Percentiles rank a stretch among this genome's conserved stretches.
These are phyloP conservation scores for Angomonas ambiguus DNA, from an alignment of 208 protist genomes.

Conservation along the genomic window DNA sequence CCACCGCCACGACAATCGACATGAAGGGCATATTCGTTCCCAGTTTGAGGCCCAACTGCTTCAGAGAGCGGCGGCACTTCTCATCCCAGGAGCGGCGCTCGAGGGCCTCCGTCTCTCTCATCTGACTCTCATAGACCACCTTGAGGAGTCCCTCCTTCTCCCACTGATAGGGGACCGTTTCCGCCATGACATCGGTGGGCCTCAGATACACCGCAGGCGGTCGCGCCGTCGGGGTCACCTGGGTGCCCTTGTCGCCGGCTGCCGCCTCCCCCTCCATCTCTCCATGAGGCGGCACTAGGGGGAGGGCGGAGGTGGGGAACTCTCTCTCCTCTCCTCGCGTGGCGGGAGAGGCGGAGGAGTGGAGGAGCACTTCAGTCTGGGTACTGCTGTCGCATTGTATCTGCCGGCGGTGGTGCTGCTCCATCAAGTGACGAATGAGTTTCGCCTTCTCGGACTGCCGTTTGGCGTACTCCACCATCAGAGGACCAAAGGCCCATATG, in stretches of 20 bases:
- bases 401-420: constrained; percentile 37
- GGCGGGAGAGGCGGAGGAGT: not conserved
- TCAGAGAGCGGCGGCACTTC: constrained; percentile 12
- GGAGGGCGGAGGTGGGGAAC: not conserved
- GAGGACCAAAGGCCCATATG: constrained; percentile 47
- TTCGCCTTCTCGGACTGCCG: constrained; percentile 40
- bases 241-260: not conserved
- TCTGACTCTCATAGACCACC: constrained; percentile 41
- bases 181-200: constrained; percentile 13
- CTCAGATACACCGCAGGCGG: constrained; percentile 14
- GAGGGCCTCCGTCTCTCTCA: constrained; percentile 18
- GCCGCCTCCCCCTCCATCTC: not conserved
- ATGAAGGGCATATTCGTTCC: constrained; percentile 55
- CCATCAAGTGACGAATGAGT: constrained; percentile 50
- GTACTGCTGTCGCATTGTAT: constrained; percentile 46
- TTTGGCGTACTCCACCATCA: constrained; percentile 52
- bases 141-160: constrained; percentile 38
- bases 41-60: constrained; percentile 16
- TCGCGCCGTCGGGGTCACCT: constrained; percentile 17
- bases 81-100: constrained; percentile 8
- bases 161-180: constrained; percentile 60
- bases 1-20: constrained; percentile 57
- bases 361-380: constrained; percentile 37
- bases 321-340: not conserved
- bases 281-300: not conserved